Evolutionary conservation across 345 rosid species (phyloP).

Genomic region (Eucalyptus regnans): DNA sequence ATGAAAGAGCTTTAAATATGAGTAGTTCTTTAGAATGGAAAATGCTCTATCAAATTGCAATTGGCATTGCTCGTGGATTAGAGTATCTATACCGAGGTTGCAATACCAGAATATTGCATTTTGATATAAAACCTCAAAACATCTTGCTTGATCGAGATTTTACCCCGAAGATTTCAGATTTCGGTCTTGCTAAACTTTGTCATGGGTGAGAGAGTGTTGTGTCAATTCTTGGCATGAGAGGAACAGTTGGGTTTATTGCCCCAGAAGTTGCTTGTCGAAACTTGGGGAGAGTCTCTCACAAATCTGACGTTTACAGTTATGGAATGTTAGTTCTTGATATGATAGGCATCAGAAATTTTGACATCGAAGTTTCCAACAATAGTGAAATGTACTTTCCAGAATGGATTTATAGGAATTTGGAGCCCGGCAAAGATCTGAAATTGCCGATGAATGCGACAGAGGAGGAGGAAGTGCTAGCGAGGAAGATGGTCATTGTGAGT

Average conservation of each 20-base stretch:
- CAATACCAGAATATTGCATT: neutral
- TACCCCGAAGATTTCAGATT: too few species aligned
- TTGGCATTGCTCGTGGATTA: neutral
- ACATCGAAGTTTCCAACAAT: neutral
- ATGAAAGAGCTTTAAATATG: neutral
- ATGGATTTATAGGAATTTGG: conserved; percentile 14
- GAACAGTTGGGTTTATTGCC: conserved; percentile 31
- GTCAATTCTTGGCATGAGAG: neutral
- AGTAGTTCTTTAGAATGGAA: neutral
- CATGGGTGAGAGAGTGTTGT: neutral
- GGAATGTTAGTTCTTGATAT: conserved; percentile 35
- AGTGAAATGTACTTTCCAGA: conserved; percentile 14
- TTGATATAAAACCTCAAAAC: neutral
- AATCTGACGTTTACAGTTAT: conserved; percentile 34
- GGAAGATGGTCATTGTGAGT: too few species aligned
- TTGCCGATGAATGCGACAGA: too few species aligned
- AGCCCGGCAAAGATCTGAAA: neutral
- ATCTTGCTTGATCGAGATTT: neutral
- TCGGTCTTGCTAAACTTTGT: neutral
- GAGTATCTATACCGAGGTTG: neutral
- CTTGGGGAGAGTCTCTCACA: conserved; percentile 22
- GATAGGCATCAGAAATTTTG: conserved; percentile 5
- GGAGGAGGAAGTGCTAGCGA: too few species aligned
- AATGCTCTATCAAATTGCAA: neutral
- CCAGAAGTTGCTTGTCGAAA: conserved; percentile 13